These are phyloP conservation scores for Cucurbita moschata DNA, from an alignment of 306 rosid species.

Conservation along the genomic window DNA sequence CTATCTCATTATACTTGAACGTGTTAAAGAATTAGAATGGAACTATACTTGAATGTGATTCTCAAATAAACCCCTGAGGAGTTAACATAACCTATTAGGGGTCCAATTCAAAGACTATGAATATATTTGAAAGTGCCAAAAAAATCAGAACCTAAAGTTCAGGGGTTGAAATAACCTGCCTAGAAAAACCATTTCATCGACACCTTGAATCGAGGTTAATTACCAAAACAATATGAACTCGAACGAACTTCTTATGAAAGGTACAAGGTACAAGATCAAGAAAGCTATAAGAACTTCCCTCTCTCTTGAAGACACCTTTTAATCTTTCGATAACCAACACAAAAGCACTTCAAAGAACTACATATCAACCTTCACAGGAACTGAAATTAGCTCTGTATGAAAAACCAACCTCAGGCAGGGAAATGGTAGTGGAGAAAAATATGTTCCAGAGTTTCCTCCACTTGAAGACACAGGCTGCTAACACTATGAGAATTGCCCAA, in stretches of 20 bases:
- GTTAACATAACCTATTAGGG: background rate
- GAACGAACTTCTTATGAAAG: background rate
- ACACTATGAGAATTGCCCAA: background rate
- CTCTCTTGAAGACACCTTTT: background rate
- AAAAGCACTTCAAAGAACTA: background rate
- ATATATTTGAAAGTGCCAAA: background rate
- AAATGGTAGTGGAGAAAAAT: background rate
- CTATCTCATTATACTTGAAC: background rate
- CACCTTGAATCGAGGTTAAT: background rate
- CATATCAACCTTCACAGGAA: background rate
- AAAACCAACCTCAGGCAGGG: background rate
- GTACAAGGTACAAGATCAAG: background rate
- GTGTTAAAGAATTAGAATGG: background rate
- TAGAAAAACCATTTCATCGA: background rate
- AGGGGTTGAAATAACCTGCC: background rate
- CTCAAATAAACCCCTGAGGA: background rate
- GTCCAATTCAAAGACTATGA: no score
- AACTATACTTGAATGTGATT: background rate
- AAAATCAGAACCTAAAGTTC: background rate
- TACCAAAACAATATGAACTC: background rate
- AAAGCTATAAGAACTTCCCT: background rate
- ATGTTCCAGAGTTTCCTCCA: background rate
- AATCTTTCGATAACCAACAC: background rate
- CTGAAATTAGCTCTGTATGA: background rate
- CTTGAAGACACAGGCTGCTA: background rate